Conservation (phyloP, 2,329 filamentous ascomycete species). For the Massarina eburnea region DNA sequence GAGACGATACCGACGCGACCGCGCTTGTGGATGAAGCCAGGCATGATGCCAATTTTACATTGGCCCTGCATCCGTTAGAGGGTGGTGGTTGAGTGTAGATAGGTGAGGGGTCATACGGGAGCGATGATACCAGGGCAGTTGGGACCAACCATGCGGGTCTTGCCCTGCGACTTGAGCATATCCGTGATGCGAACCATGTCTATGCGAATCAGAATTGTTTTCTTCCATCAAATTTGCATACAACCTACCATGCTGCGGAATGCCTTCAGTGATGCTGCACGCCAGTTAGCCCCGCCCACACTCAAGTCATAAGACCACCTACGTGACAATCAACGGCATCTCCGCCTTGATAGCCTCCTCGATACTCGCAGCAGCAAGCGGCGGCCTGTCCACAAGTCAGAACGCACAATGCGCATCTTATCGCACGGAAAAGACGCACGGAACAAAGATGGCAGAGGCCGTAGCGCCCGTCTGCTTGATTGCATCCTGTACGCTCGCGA, state of each 20-base stretch:
- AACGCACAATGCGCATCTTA: not conserved
- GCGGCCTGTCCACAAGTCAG: constrained; percentile 63
- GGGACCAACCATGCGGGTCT: constrained; percentile 93
- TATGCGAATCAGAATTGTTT: constrained; percentile 42
- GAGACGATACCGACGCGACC: constrained; percentile 98
- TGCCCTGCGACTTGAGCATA: constrained; percentile 95
- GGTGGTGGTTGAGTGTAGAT: not conserved
- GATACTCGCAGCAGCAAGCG: constrained; percentile 89
- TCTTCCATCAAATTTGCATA: not conserved
- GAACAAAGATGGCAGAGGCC: constrained; percentile 94
- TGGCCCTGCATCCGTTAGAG: constrained; percentile 62
- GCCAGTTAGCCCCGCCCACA: constrained; percentile 20
- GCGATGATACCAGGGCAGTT: constrained; percentile 99
- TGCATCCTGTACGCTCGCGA: constrained; percentile 83
- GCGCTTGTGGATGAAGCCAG: constrained; percentile 99
- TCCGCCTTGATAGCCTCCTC: constrained; percentile 95
- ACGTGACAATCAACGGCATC: constrained; percentile 91
- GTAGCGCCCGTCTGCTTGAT: constrained; percentile 88
- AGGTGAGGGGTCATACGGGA: constrained; percentile 49
- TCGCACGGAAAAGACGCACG: constrained; percentile 55
- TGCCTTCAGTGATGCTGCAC: constrained; percentile 85
- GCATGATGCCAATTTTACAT: constrained; percentile 99
- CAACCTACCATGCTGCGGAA: constrained; percentile 86
- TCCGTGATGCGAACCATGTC: constrained; percentile 99
- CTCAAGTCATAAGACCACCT: constrained; percentile 24